These are phyloP conservation scores for Globisporangium yorkense DNA, from an alignment of 352 stramenopile species.

Conservation along the genomic window DNA sequence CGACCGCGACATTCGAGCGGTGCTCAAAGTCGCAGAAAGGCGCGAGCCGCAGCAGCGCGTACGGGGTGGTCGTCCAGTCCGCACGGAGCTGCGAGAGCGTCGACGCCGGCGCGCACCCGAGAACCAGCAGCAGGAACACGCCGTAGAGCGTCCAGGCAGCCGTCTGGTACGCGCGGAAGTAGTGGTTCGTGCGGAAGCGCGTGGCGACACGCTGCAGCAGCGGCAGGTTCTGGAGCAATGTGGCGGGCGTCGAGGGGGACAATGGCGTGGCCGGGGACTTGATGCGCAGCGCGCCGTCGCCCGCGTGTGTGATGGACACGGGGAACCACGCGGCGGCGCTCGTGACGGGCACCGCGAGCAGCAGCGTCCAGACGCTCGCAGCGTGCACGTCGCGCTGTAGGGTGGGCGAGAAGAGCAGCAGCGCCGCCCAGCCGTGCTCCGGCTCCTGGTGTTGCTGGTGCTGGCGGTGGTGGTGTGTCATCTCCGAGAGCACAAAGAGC, in stretches of 20 bases:
- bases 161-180: conserved; percentile 68
- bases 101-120: conserved; percentile 20
- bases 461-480: conserved; percentile 32
- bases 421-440: not conserved
- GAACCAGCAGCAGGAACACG: conserved; percentile 37
- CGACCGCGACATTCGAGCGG: conserved; percentile 47
- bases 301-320: conserved; percentile 34
- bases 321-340: conserved; percentile 52
- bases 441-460: not conserved
- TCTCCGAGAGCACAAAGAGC: conserved; percentile 49
- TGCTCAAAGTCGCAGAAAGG: conserved; percentile 38
- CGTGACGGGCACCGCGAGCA: conserved; percentile 49
- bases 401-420: conserved; percentile 24
- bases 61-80: not conserved
- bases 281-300: conserved; percentile 24
- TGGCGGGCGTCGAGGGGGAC: conserved; percentile 18
- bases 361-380: conserved; percentile 35
- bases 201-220: conserved; percentile 13
- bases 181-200: conserved; percentile 36
- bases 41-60: not conserved
- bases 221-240: conserved; percentile 14
- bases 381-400: conserved; percentile 30
- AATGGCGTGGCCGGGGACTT: conserved; percentile 19
- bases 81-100: not conserved
- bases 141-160: conserved; percentile 54